These are phyloP conservation scores for Vicia villosa DNA, from an alignment of 306 rosid species.

Conservation along the genomic window DNA sequence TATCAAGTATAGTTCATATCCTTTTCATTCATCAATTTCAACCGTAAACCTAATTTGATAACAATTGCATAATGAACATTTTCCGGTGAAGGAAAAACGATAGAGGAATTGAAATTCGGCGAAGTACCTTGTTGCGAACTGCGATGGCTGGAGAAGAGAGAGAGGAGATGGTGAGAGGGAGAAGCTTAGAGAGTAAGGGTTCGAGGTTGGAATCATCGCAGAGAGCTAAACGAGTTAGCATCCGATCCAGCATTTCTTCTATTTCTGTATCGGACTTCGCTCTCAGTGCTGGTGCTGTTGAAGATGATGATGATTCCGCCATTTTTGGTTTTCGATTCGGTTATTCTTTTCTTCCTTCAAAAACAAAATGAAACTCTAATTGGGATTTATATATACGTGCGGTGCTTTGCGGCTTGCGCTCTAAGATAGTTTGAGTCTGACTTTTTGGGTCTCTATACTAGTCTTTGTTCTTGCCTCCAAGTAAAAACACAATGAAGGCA, in stretches of 20 bases:
- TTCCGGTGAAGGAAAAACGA: not conserved
- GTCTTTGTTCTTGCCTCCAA: not conserved
- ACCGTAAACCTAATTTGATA: not conserved
- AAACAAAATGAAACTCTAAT: not conserved
- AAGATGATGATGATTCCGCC: slow-evolving; percentile 71
- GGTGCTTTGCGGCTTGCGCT: slow-evolving; percentile 21
- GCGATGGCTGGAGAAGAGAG: slow-evolving; percentile 65
- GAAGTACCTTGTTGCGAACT: slow-evolving; percentile 79
- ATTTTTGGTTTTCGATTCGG: slow-evolving; percentile 37
- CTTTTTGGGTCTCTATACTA: not conserved
- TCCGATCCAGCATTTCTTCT: slow-evolving; percentile 84
- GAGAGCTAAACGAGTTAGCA: slow-evolving; percentile 87
- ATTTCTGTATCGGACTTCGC: slow-evolving; percentile 64
- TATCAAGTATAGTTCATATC: too few species aligned
- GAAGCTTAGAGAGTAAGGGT: slow-evolving; percentile 74
- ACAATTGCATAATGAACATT: slow-evolving; percentile 6
- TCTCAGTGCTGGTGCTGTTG: slow-evolving; percentile 26
- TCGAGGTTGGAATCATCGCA: slow-evolving; percentile 92
- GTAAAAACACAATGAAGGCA: not conserved
- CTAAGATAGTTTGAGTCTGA: not conserved
- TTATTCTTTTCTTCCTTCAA: not conserved
- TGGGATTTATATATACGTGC: not conserved
- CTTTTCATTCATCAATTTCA: too few species aligned
- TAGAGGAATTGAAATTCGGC: not conserved
- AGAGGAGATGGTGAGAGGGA: slow-evolving; percentile 77